Evolutionary conservation across 2,329 filamentous ascomycete species (phyloP), one percentile per base, ranked within the genome.

Genomic region (Penicillium sp.): DNA sequence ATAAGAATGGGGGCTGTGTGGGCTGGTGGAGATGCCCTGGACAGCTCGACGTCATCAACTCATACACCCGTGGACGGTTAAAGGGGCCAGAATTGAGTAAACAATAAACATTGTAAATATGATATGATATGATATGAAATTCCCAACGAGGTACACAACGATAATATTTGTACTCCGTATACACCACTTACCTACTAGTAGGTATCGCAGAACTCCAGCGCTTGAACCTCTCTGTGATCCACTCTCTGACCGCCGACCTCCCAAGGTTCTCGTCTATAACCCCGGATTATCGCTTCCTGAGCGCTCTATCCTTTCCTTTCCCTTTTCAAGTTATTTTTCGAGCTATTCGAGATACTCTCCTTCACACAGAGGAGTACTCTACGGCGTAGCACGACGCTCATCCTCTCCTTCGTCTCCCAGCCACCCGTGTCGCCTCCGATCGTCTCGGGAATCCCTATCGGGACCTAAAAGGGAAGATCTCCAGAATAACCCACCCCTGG

Each of bases 201-300:
- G 24, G 24, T 26, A 2, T 5, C 6, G 20, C 13, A 16, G 22
- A 22, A 40, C 11, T 24, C 22, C 14, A 26, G 16, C 20, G 40
- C 26, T 34, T 11, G 31, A 46, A 46, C 44, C 43, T 39, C 29
- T 18, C 9, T 3, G 32, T 65, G 62, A 65, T 62, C 61, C 59
- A 66, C 64, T 29, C n/a, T 34, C 20, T 49, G 46, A 50, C 45
- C 52, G 45, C 50, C 32, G 26, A 26, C 20, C 35, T 20, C 29
- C 29, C 29, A 29, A 29, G 29, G 29, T 29, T 29, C 22, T 49
- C 29, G 16, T 39, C 20, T 42, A 38, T 34, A 26, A 39, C 37
- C 22, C 37, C 52, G 18, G 45, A 42, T 40, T 43, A 34, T 34
- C 18, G 20, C 18, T 34, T 44, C 31, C 5, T 39, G 26, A 13